Evolutionary conservation across 176 grass and related monocot species (phyloP).

Genomic region (Rhynchospora pubera): DNA sequence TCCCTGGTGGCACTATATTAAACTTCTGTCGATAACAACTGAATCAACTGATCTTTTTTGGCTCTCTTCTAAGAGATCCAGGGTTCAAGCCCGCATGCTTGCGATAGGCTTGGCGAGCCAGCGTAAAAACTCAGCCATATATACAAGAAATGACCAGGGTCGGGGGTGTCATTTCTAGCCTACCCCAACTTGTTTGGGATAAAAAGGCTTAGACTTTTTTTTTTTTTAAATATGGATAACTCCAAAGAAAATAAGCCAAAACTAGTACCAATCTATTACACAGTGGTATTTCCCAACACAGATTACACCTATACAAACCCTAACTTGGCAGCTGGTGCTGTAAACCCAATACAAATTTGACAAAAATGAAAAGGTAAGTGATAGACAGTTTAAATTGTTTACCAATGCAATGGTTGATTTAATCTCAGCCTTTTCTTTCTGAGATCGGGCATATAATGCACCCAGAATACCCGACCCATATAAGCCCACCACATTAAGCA

Average conservation of each 20-base stretch:
- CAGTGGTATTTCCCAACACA: background rate
- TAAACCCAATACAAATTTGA: background rate
- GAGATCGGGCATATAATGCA: constrained; percentile 75
- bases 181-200: too few species aligned
- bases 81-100: too few species aligned
- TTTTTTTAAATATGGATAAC: background rate
- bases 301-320: background rate
- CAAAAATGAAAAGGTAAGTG: constrained; percentile 17
- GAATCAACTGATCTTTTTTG: too few species aligned
- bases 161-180: too few species aligned
- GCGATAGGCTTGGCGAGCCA: too few species aligned
- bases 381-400: constrained; percentile 45
- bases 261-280: background rate
- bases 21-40: background rate
- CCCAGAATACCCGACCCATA: constrained; percentile 69
- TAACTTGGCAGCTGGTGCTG: background rate
- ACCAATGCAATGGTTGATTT: constrained; percentile 74
- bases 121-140: too few species aligned
- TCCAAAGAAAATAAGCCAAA: background rate
- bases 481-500: constrained; percentile 59
- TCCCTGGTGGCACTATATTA: background rate
- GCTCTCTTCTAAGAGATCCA: too few species aligned
- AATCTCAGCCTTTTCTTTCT: constrained; percentile 64
- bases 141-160: too few species aligned
- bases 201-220: too few species aligned